Base-by-base conservation (phyloP, 2,329 filamentous ascomycete genomes). In the Trichoderma lentiforme region DNA sequence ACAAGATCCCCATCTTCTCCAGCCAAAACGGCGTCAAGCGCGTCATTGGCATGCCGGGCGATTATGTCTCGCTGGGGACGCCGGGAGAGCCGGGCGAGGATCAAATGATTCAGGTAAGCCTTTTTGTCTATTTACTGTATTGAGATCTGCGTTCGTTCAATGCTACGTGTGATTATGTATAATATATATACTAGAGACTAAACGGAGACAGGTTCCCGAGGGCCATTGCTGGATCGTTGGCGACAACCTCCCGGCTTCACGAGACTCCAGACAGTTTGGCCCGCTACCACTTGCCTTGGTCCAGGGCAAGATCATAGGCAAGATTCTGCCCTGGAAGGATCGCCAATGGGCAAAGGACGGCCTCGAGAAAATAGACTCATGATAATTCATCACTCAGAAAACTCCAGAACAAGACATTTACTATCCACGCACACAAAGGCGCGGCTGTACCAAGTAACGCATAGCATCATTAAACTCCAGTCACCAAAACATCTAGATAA, bases 141-240 rank as follows among this genome's bases (percentile, higher is more conserved):
- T 8, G 11, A 32, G 11, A 51, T 63, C 15, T 39, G 1, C 14
- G 15, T 43, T 47, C 8, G 2, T 21, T 9, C 11, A 47, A 47
- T 47, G 43, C 4, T 47, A 21, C 18, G 12, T 47, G 11, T 32
- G 34, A 30, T 36, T 43, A 2, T 21, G 1, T 18, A 15, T n/a
- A 11, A 9, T 6, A 21, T 30, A 53, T 14, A 65, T 18, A 11
- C 28, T 5, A 26, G 9, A 51, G 26, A 53, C 36, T 43, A 57
- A 64, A n/a, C 14, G 51, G 39, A 21, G 3, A 70, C n/a, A 97
- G 93, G 90, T 99, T 18, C 96, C 96, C 0, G 86, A 92, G 78
- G 96, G 96, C 1, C 96, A 99, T 84, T 97, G 94, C 77, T 98
- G 94, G 89, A 84, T 98, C 7, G 89, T 90, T 3, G 96, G 96